These are phyloP conservation scores for Scleroderma bovista DNA, from an alignment of 768 basidiomycete genomes.

Conservation along the genomic window DNA sequence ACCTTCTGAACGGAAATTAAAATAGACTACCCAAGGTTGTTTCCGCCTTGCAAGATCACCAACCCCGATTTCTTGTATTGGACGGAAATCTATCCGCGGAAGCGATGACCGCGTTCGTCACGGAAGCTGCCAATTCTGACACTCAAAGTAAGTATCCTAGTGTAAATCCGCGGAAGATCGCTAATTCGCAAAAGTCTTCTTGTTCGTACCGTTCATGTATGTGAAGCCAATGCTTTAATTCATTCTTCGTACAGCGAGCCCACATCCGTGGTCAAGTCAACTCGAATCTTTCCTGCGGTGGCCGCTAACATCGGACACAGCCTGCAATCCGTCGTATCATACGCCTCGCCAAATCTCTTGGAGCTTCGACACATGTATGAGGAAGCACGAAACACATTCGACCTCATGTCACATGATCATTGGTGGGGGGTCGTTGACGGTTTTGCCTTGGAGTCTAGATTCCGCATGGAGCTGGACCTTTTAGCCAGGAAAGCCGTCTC, in stretches of 20 bases:
- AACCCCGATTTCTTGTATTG: conserved; percentile 58
- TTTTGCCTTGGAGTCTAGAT: conserved; percentile 61
- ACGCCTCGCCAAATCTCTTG: conserved; percentile 78
- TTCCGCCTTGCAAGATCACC: conserved; percentile 39
- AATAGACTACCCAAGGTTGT: conserved; percentile 39
- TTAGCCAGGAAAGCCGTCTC: conserved; percentile 45
- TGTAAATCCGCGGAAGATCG: not conserved
- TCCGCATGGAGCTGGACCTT: conserved; percentile 59
- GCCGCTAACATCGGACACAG: conserved; percentile 30
- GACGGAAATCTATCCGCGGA: conserved; percentile 70
- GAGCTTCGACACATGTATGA: conserved; percentile 66
- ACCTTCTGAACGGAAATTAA: not conserved
- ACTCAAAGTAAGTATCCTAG: conserved; percentile 47
- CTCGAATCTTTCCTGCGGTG: conserved; percentile 61
- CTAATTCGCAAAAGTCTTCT: conserved; percentile 51
- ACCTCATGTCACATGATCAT: conserved; percentile 44
- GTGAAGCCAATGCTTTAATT: conserved; percentile 1
- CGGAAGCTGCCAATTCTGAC: conserved; percentile 40
- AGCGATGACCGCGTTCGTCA: conserved; percentile 46
- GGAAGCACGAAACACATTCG: conserved; percentile 40
- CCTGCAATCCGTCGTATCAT: conserved; percentile 49
- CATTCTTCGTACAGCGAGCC: conserved; percentile 67
- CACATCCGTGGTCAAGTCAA: conserved; percentile 82
- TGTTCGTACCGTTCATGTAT: conserved; percentile 40
- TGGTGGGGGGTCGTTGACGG: conserved; percentile 68